Conservation (phyloP, 345 rosid species). For the Fremontodendron californicum region DNA sequence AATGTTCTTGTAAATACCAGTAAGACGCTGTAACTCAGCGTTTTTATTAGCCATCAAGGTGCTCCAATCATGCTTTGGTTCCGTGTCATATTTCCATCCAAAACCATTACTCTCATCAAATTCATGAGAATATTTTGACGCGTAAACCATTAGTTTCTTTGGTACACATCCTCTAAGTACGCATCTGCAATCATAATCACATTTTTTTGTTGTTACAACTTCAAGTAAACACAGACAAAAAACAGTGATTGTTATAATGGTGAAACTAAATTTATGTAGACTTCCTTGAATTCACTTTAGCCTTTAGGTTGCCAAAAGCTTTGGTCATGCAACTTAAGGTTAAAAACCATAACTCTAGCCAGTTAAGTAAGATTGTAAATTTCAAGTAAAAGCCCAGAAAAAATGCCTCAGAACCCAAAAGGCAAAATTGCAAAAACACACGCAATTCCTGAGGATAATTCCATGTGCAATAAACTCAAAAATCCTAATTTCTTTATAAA, state of each 20-base stretch:
- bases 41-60: conserved; percentile 92
- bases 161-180: conserved; percentile 98
- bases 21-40: conserved; percentile 84
- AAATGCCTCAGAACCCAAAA: background rate
- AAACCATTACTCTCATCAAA: conserved; percentile 89
- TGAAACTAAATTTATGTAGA: background rate
- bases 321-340: background rate
- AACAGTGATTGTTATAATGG: background rate
- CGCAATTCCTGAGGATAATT: background rate
- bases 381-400: background rate
- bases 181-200: conserved; percentile 41
- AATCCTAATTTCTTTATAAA: background rate
- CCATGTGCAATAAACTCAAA: background rate
- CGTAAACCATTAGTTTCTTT: conserved; percentile 84
- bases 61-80: conserved; percentile 88
- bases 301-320: background rate
- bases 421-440: background rate
- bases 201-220: conserved; percentile 1
- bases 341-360: background rate
- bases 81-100: conserved; percentile 80
- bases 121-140: conserved; percentile 84
- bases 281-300: background rate
- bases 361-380: background rate
- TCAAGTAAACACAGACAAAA: background rate
- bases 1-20: conserved; percentile 79